Evolutionary conservation across 345 rosid species (phyloP).

Genomic region (Sonneratia alba): DNA sequence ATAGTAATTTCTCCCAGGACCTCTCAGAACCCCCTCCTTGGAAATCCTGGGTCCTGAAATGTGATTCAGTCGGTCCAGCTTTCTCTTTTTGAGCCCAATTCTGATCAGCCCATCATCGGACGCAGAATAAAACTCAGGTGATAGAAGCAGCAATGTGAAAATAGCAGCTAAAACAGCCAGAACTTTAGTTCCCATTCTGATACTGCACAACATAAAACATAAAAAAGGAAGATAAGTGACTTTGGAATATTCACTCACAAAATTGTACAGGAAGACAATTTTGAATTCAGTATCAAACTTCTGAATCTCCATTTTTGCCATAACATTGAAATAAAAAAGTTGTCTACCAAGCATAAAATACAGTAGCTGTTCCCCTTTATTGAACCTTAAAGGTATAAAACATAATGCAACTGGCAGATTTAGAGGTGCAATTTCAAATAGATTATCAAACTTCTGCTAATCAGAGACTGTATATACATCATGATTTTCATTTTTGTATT

Average conservation of each 20-base stretch:
- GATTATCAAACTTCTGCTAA: neutral
- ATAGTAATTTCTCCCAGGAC: slow-evolving; percentile 27
- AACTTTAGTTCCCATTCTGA: slow-evolving; percentile 26
- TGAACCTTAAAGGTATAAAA: no score
- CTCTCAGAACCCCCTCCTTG: slow-evolving; percentile 28
- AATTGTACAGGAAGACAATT: neutral
- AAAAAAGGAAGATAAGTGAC: neutral
- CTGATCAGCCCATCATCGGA: slow-evolving; percentile 49
- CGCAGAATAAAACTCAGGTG: slow-evolving; percentile 27
- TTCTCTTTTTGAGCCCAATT: slow-evolving; percentile 73
- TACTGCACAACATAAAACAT: slow-evolving; percentile 8
- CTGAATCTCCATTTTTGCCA: neutral
- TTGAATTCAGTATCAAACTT: neutral
- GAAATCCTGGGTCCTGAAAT: slow-evolving; percentile 34
- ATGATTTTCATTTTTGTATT: neutral
- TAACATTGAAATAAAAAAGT: neutral
- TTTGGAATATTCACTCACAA: neutral
- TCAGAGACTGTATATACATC: neutral
- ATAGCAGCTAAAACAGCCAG: slow-evolving; percentile 17
- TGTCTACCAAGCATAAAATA: neutral
- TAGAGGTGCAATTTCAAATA: neutral
- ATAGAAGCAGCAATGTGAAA: slow-evolving; percentile 24
- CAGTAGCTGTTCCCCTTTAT: neutral
- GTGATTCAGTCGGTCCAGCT: slow-evolving; percentile 44
- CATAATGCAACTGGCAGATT: no score